Conservation (phyloP, 495 filamentous ascomycete species). For the Annulohypoxylon nitens region DNA sequence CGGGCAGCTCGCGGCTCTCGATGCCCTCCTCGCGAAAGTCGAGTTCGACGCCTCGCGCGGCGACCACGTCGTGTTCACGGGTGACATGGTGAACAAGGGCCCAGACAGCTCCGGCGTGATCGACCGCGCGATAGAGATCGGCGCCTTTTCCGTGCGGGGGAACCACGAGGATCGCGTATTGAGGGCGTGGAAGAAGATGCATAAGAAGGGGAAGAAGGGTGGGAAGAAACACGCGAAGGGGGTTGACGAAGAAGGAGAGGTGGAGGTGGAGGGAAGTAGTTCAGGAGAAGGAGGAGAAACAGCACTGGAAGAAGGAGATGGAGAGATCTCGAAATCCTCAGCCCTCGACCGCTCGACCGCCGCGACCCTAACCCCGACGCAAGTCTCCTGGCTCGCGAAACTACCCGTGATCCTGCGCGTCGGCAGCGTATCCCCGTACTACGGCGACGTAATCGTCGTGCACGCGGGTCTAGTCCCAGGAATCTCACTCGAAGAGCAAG, state of each 20-base stretch:
- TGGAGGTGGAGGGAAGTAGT: neutral
- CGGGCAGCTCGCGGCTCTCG: conserved; percentile 78
- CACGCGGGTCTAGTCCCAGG: conserved; percentile 88
- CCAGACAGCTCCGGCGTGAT: conserved; percentile 86
- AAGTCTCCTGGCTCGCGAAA: conserved; percentile 75
- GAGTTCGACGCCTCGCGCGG: conserved; percentile 66
- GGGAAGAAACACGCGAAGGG: conserved; percentile 18
- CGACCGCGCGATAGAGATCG: conserved; percentile 73
- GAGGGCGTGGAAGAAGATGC: conserved; percentile 50
- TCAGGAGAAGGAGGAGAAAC: neutral
- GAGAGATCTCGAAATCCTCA: conserved; percentile 22
- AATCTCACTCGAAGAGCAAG: conserved; percentile 76
- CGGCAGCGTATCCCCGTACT: conserved; percentile 66
- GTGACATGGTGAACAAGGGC: conserved; percentile 90
- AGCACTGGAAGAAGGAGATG: conserved; percentile 2
- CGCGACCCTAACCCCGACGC: conserved; percentile 57
- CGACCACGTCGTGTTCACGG: conserved; percentile 86
- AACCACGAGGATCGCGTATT: conserved; percentile 93
- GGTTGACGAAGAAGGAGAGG: conserved; percentile 35
- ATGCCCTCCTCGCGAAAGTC: conserved; percentile 74
- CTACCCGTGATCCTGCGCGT: conserved; percentile 83
- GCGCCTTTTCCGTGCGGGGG: conserved; percentile 85
- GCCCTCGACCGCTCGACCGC: conserved; percentile 51
- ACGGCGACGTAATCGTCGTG: conserved; percentile 75
- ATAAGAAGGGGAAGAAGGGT: conserved; percentile 23